Percentiles rank a stretch among this genome's conserved stretches.
phyloP scores from a whole-genome alignment of 2,329 filamentous ascomycete genomes.

The Exophiala oligosperma region DNA sequence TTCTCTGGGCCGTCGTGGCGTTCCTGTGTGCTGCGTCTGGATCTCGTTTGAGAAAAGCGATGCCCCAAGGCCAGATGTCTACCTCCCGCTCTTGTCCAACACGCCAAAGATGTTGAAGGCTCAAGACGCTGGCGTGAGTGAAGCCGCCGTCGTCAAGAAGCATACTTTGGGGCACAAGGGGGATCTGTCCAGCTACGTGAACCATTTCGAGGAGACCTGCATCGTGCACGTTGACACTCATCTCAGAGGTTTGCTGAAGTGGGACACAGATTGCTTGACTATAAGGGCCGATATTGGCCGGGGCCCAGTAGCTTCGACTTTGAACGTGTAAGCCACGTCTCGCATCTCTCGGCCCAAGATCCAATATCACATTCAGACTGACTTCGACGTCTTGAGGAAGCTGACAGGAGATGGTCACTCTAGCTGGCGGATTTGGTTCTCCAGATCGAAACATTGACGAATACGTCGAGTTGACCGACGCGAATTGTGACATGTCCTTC shows the following conservation, averaged over 20 bases:
- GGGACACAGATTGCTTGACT: constrained; percentile 76
- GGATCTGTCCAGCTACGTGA: constrained; percentile 86
- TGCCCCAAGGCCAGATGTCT: constrained; percentile 70
- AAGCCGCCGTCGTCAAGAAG: constrained; percentile 44
- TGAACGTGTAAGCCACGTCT: constrained; percentile 77
- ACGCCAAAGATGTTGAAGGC: constrained; percentile 86
- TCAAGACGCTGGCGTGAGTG: constrained; percentile 63
- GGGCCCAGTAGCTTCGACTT: constrained; percentile 93
- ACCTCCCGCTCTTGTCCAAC: constrained; percentile 73
- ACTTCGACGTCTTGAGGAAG: constrained; percentile 63
- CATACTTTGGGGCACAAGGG: constrained; percentile 81
- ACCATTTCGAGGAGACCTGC: constrained; percentile 43
- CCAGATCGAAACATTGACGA: constrained; percentile 63
- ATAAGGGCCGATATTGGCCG: constrained; percentile 95
- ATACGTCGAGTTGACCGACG: constrained; percentile 73
- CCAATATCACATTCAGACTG: constrained; percentile 57
- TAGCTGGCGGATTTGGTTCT: constrained; percentile 76
- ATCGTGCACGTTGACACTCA: constrained; percentile 29
- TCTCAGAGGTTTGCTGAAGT: constrained; percentile 28
- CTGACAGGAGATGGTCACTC: constrained; percentile 73
- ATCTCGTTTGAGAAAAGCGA: constrained; percentile 66
- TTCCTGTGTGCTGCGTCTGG: constrained; percentile 28
- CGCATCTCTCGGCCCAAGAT: constrained; percentile 34
- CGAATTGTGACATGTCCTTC: constrained; percentile 77
- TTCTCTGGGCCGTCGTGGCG: constrained; percentile 40